Evolutionary conservation across 345 rosid species (phyloP), one percentile per base, ranked within the genome.

Genomic region (Rhodomyrtus tomentosa): DNA sequence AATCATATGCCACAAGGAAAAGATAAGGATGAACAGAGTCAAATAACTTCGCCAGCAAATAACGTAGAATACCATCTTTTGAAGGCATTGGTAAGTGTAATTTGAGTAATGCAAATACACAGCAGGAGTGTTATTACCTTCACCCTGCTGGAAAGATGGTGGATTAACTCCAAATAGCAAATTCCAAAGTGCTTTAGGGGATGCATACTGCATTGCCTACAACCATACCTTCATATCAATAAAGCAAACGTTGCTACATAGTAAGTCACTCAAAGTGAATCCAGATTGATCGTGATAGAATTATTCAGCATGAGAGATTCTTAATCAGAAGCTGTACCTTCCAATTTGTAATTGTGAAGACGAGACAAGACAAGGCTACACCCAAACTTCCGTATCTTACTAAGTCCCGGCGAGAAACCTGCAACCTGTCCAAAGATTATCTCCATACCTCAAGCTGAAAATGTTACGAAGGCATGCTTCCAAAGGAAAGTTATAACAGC

Each of bases 141-240:
- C 91, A 83, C 82, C 87, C 83, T 86, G 90, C 55, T 84, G 86
- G 88, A 91, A 91, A 76, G 90, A 90, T 49, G 95, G 95, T 84
- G 55, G 89, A 62, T 85, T 89, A 54, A 89, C 90, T 87, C 98
- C 96, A 83, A 95, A 93, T 85, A 94, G 84, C 85, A 90, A 36
- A 86, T 96, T 95, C 99, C 98, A 94, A 85, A 96, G 82, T 87
- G 95, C 96, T 91, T 95, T 92, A 21, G 96, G 98, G 58, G 99
- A 95, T 85, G 94, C 92, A 92, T 94, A 96, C 81, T 95, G 98
- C 96, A 96, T 95, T 86, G 98, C 94, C 99, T 96, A 88, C 36
- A 89, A 86, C 58, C 55, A 49, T 32, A 68, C 79, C 45, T 68
- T 68, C 79, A 68, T 68, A 68, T 68, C 79, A 68, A 68, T 68